These are phyloP conservation scores for Pseudogymnoascus sp. DNA, from an alignment of 2,329 filamentous ascomycete genomes.

Conservation along the genomic window DNA sequence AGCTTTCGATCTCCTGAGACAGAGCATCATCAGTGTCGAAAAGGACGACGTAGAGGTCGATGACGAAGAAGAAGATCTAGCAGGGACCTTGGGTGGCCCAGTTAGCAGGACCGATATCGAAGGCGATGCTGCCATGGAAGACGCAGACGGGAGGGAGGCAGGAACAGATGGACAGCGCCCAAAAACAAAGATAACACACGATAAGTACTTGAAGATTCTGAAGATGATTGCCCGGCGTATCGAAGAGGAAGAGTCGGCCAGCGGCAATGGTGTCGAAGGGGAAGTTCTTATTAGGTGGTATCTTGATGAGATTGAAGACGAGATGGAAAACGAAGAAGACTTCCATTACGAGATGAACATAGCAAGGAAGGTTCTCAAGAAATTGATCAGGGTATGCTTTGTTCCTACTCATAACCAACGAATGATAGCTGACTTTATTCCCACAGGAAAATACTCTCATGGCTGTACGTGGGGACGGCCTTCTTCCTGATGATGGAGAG, in stretches of 20 bases:
- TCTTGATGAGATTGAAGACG: slow-evolving; percentile 80
- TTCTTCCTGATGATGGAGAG: slow-evolving; percentile 40
- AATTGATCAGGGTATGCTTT: slow-evolving; percentile 81
- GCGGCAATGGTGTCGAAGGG: slow-evolving; percentile 76
- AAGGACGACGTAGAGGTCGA: slow-evolving; percentile 96
- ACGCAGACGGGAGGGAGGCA: slow-evolving; percentile 33
- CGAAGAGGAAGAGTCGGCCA: slow-evolving; percentile 68
- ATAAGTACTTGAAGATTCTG: slow-evolving; percentile 87
- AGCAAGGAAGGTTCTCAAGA: slow-evolving; percentile 79
- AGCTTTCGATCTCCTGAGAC: slow-evolving; percentile 81
- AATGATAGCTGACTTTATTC: slow-evolving; percentile 33
- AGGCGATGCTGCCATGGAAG: slow-evolving; percentile 46
- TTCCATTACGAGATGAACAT: slow-evolving; percentile 67
- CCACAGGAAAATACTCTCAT: slow-evolving; percentile 77
- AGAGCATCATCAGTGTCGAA: slow-evolving; percentile 96
- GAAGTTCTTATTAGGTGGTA: slow-evolving; percentile 83
- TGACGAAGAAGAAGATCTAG: slow-evolving; percentile 59
- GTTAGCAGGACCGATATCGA: slow-evolving; percentile 36
- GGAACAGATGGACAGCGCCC: slow-evolving; percentile 40
- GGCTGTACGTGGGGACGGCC: slow-evolving; percentile 61
- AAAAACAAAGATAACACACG: slow-evolving; percentile 87
- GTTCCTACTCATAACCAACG: slow-evolving; percentile 41
- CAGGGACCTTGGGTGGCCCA: slow-evolving; percentile 38
- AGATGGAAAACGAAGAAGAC: slow-evolving; percentile 74
- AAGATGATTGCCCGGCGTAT: slow-evolving; percentile 78